Evolutionary conservation across 352 stramenopile genomes (phyloP).

Genomic region (Phytophthora vignae): DNA sequence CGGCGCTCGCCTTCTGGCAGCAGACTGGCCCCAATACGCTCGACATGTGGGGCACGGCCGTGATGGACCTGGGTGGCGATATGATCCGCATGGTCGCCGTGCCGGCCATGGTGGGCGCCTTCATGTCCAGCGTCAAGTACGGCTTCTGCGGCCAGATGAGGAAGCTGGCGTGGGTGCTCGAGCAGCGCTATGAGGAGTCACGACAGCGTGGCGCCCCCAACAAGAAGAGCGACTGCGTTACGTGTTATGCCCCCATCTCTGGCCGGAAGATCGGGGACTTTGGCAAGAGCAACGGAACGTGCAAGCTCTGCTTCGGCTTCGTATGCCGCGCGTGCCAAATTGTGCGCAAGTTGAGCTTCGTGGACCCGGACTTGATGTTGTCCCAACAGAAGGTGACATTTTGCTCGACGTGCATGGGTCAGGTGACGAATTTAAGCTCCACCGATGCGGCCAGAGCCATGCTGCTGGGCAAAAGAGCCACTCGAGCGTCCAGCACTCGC

Average conservation of each 20-base stretch:
- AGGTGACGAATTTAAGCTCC: slow-evolving; percentile 12
- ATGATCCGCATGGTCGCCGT: slow-evolving; percentile 23
- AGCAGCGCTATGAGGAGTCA: slow-evolving; percentile 17
- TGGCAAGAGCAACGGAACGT: slow-evolving; percentile 19
- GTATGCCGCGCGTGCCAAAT: slow-evolving; percentile 10
- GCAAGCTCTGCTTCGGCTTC: slow-evolving; percentile 11
- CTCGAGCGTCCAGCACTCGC: not conserved
- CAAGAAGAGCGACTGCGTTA: slow-evolving; percentile 18
- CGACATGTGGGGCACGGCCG: slow-evolving; percentile 12
- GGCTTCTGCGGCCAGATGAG: slow-evolving; percentile 8
- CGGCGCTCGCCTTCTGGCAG: slow-evolving; percentile 25
- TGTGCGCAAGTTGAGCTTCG: slow-evolving; percentile 30
- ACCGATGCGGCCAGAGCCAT: slow-evolving; percentile 15
- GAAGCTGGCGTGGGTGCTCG: slow-evolving; percentile 14
- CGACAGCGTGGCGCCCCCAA: slow-evolving; percentile 7
- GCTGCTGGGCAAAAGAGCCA: slow-evolving; percentile 3
- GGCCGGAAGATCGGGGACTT: slow-evolving; percentile 7
- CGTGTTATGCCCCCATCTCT: not conserved
- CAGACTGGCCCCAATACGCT: slow-evolving; percentile 26
- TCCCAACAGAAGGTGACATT: slow-evolving; percentile 34
- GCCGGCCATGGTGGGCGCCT: slow-evolving; percentile 11
- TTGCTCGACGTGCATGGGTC: slow-evolving; percentile 28
- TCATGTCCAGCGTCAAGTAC: slow-evolving; percentile 24
- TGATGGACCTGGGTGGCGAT: slow-evolving; percentile 17
- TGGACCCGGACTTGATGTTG: slow-evolving; percentile 27